Evolutionary conservation across 495 filamentous ascomycete species (phyloP).

Genomic region (Penicillium diatomitis): DNA sequence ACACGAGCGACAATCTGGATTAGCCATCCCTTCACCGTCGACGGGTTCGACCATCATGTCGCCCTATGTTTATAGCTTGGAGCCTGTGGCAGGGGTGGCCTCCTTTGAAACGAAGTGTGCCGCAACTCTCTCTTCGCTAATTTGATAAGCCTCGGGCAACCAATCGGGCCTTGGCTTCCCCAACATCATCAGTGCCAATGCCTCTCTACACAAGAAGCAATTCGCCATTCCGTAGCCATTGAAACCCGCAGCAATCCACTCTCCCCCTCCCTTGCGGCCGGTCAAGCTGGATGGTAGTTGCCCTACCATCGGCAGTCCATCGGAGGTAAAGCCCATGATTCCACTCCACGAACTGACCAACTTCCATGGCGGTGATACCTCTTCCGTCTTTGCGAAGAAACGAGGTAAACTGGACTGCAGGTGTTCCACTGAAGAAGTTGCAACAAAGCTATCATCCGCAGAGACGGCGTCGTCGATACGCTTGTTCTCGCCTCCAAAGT

Average conservation of each 20-base stretch:
- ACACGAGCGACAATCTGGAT: no score
- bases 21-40: no score
- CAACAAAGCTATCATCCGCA: constrained; percentile 44
- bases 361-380: constrained; percentile 7
- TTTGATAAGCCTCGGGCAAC: constrained; percentile 18
- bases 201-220: constrained; percentile 57
- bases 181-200: constrained; percentile 39
- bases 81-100: constrained; percentile 7
- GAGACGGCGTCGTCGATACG: constrained; percentile 50
- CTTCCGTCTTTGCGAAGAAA: constrained; percentile 34
- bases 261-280: constrained; percentile 26
- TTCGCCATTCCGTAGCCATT: constrained; percentile 82
- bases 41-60: no score
- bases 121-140: constrained; percentile 14
- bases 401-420: constrained; percentile 15
- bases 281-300: constrained; percentile 43
- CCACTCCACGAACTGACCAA: constrained; percentile 63
- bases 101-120: constrained; percentile 8
- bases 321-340: constrained; percentile 69
- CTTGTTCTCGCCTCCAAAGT: constrained; percentile 49
- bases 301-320: constrained; percentile 64
- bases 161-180: constrained; percentile 5
- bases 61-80: constrained; percentile 5
- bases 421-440: constrained; percentile 16
- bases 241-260: constrained; percentile 54